Evolutionary conservation across 73 alveolate genomes (phyloP), one percentile per base, ranked within the genome.

Genomic region (Paramecium pentaurelia): DNA sequence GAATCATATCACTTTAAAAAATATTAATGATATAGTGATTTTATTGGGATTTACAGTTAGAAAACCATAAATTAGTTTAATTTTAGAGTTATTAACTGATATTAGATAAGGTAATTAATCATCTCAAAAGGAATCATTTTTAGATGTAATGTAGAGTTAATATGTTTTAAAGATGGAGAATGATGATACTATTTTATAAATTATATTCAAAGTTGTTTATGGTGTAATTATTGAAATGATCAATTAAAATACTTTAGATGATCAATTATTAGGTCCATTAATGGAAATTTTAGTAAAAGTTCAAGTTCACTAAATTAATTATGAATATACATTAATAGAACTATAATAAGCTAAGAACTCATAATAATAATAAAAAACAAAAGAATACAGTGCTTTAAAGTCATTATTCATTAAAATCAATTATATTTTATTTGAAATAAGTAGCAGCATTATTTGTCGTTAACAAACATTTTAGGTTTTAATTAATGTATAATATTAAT

Each of bases 211-310:
- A 49, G 6, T 25, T 10, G 58, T 80, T 40, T 80, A 80, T 80
- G 91, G 91, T 11, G 27, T 80, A 44, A 80, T 25, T 1, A 47
- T 42, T 2, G 91, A 80, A 8, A 45, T 80, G 58, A 20, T 45
- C 6, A 64, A 28, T 16, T 3, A 28, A 18, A 64, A 64, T 16
- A 64, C 49, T 12, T 32, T 64, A 32, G 84, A 64, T 80, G 91
- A 80, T 80, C 1, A 1, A 40, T 47, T 45, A 25, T 14, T 80
- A 28, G 51, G 91, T 20, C 22, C 22, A 45, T 25, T 80, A 25
- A 47, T 27, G 32, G 91, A 80, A 20, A 80, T 80, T 1, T 49
- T 80, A 47, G 75, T 80, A 12, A 80, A 80, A 80, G 77, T 27
- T 0, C 30, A 80, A 80, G 30, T 80, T 22, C 71, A 14, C 14